Evolutionary conservation across 352 stramenopile species (phyloP), one percentile per base, ranked within the genome.

Genomic region (Phytophthora multivora): DNA sequence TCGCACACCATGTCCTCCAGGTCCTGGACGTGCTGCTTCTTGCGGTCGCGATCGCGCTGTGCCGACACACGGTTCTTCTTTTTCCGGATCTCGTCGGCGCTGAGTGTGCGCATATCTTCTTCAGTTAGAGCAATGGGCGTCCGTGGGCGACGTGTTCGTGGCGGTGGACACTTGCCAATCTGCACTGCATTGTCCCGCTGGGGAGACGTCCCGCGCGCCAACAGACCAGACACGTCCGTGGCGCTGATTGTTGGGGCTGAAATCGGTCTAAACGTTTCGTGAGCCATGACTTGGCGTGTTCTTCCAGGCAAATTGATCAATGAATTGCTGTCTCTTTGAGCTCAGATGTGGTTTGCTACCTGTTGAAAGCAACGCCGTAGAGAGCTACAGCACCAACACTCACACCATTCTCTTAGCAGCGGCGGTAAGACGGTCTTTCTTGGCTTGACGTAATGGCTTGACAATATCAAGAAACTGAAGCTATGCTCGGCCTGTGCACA

Each of bases 31-130:
- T 84, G 75, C 40, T 84, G 76, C 42, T 88, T 81, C 19, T 80
- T 81, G 7, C 81, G 79, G 45, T 88, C 78, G 10, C 81, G 77
- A 13, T 81, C 77, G 2, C 81, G 70, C 4, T 80, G 73, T 9
- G 79, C 79, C 1, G 82, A 82, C 47, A 91, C 74, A 12, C 79
- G 79, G 73, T 87, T 91, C 65, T 89, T 89, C 38, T 86, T 75
- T 45, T 83, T 83, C 30, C 81, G 72, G 28, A 89, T 65, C 41
- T 91, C 75, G 25, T 76, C 67, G 2, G 75, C 65, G 42, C 67
- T 74, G 7, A 91, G 60, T 13, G 59, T 70, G 40, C 48, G 57
- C n/a, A 59, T 69, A 0, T 78, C 68, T 46, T 81, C 70, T 45
- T 86, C 78, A 0, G 81, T 77, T 7, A 91, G 80, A 12, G 78